phyloP scores from a whole-genome alignment of 305 asterid genomes.

The Withania somnifera region DNA sequence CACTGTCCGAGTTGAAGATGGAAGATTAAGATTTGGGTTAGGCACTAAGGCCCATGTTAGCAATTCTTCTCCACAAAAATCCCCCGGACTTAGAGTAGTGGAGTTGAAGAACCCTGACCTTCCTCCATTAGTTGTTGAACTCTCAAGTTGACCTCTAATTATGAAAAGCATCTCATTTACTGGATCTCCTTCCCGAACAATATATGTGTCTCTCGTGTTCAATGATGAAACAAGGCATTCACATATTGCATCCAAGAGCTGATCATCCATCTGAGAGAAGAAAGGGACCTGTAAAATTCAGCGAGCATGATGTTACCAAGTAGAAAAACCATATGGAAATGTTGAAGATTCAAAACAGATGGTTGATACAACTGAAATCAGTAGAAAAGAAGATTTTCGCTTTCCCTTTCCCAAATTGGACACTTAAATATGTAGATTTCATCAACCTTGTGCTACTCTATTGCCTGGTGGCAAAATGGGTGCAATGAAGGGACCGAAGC shows the following conservation, averaged over 20 bases:
- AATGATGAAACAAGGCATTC: constrained; percentile 69
- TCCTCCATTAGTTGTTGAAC: constrained; percentile 86
- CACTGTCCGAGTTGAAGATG: constrained; percentile 77
- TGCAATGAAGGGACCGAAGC: not conserved
- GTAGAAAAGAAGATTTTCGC: not conserved
- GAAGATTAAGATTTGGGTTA: constrained; percentile 38
- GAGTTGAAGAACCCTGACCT: constrained; percentile 78
- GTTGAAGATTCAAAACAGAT: not conserved
- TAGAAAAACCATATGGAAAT: not conserved
- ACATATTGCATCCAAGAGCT: constrained; percentile 76
- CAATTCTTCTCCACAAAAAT: constrained; percentile 81
- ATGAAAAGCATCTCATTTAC: constrained; percentile 82
- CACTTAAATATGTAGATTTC: not conserved
- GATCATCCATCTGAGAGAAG: constrained; percentile 85
- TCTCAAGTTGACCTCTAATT: constrained; percentile 76
- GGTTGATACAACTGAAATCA: not conserved
- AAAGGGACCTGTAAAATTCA: constrained; percentile 51
- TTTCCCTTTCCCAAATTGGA: not conserved
- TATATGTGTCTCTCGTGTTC: constrained; percentile 57
- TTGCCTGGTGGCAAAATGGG: not conserved
- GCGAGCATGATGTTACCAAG: not conserved
- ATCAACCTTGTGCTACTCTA: not conserved
- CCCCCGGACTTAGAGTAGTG: constrained; percentile 62
- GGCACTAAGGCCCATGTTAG: constrained; percentile 80
- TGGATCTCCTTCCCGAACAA: constrained; percentile 83